phyloP scores from a whole-genome alignment of 192 early-diverging fungal genomes.

The Chytriomyces sp. region DNA sequence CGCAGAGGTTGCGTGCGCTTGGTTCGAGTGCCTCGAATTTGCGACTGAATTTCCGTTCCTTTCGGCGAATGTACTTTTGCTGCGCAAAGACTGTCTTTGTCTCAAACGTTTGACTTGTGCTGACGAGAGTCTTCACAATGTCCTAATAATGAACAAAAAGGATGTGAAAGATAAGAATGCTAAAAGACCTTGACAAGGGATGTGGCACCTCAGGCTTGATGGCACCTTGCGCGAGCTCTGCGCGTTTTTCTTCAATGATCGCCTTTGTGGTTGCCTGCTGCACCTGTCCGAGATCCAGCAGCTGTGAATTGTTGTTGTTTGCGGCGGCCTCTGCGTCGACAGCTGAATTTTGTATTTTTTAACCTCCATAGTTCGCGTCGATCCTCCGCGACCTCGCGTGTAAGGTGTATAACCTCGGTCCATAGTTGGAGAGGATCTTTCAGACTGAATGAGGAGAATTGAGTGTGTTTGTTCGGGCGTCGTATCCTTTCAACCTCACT shows the following conservation, averaged over 20 bases:
- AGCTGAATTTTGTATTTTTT: slow-evolving; percentile 1
- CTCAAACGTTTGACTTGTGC: slow-evolving; percentile 77
- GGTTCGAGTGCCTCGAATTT: slow-evolving; percentile 76
- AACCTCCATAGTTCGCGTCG: too few relatives aligned
- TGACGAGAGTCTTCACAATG: slow-evolving; percentile 76
- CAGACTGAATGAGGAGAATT: background rate
- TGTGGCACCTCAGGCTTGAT: background rate
- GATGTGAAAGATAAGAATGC: background rate
- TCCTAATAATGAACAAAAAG: slow-evolving; percentile 40
- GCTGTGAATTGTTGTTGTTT: slow-evolving; percentile 77
- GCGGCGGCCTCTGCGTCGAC: slow-evolving; percentile 62
- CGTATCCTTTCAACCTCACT: too few relatives aligned
- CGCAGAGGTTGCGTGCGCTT: slow-evolving; percentile 70
- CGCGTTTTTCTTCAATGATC: slow-evolving; percentile 76
- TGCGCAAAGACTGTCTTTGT: slow-evolving; percentile 89
- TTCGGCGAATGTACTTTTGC: slow-evolving; percentile 85
- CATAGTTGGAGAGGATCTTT: background rate
- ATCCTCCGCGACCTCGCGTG: too few relatives aligned
- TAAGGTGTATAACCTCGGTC: too few relatives aligned
- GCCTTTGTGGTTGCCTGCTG: slow-evolving; percentile 78
- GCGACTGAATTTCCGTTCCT: slow-evolving; percentile 67
- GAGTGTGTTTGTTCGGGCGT: background rate
- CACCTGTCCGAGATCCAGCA: slow-evolving; percentile 68
- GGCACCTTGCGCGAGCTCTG: slow-evolving; percentile 58
- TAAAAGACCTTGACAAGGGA: background rate